Percentiles rank a stretch among this genome's conserved stretches.
These are phyloP conservation scores for Peronosclerospora sorghi DNA, from an alignment of 352 stramenopile species.

Conservation along the genomic window DNA sequence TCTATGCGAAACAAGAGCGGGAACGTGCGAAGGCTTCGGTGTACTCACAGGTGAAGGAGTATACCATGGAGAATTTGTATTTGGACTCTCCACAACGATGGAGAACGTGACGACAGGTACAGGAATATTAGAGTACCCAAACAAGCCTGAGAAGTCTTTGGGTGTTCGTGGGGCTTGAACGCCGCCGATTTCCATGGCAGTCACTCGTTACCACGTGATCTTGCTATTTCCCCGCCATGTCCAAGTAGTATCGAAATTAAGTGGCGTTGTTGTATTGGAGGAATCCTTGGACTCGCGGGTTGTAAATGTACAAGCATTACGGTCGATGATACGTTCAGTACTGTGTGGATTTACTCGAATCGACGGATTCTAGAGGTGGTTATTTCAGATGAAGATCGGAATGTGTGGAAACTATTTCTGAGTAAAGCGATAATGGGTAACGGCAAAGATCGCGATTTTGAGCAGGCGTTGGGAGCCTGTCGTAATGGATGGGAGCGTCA, in stretches of 20 bases:
- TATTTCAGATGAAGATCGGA: constrained; percentile 81
- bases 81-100: constrained; percentile 53
- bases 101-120: constrained; percentile 77
- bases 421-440: constrained; percentile 69
- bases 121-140: constrained; percentile 58
- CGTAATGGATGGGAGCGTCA: constrained; percentile 74
- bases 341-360: constrained; percentile 75
- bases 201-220: constrained; percentile 90
- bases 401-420: constrained; percentile 88
- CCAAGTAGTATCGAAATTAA: constrained; percentile 82
- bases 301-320: constrained; percentile 49
- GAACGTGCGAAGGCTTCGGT: constrained; percentile 82
- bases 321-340: constrained; percentile 71
- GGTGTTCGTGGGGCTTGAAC: constrained; percentile 30
- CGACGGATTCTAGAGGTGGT: constrained; percentile 69
- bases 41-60: constrained; percentile 85
- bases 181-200: constrained; percentile 70
- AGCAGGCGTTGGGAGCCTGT: constrained; percentile 78
- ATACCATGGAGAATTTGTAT: constrained; percentile 84
- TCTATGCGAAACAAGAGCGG: constrained; percentile 70
- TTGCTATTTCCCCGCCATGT: constrained; percentile 74
- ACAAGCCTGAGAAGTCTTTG: constrained; percentile 39
- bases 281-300: constrained; percentile 71
- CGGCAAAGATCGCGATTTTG: constrained; percentile 78
- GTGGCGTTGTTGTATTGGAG: constrained; percentile 78